Base-by-base conservation (phyloP, 371 early-diverging fungal genomes). In the Mortierella sp. region DNA sequence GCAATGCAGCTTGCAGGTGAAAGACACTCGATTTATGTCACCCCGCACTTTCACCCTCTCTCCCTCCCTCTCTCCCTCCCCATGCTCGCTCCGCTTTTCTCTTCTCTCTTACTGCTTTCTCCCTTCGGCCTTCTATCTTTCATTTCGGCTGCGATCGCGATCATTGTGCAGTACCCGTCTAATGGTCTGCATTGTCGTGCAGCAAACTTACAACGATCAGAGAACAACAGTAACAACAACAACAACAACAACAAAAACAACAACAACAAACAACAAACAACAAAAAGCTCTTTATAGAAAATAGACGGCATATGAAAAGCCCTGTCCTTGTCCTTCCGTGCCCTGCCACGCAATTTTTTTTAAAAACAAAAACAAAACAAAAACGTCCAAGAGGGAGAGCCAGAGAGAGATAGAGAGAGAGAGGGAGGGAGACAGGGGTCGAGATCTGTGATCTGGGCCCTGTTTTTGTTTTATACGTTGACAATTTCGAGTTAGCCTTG, bases 321-420 rank as follows among this genome's bases (percentile, higher is more conserved):
- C 61, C 34, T 34, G 19, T 8, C 31, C 22, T 14, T n/a, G 1
- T 47, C n/a, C n/a, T n/a, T n/a, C 7, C 34, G 19, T 37, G 61
- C 34, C 34, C 61, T 58, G 58, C 58, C 58, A 58, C 31, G 58
- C 58, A 58, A n/a, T n/a, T n/a, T n/a, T n/a, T n/a, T n/a, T n/a
- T n/a, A 48, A 37, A 45, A 44, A 61, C 8, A 24, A 70, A 45
- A n/a, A 58, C 19, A 40, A 26, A 43, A 69, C 55, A 58, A 34
- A 34, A 44, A 26, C 7, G 29, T 11, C 19, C 37, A 40, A 55
- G 43, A 43, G 34, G 61, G 61, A 58, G 61, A 19, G 16, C 7
- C 4, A 53, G 29, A 24, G 52, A 16, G n/a, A 4, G 48, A 44
- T 9, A 44, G 44, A 11, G 48, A 48, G 48, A 1, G 48, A 1